Evolutionary conservation across 306 rosid species (phyloP), one percentile per base, ranked within the genome.

Genomic region (Ochetophila trinervis): DNA sequence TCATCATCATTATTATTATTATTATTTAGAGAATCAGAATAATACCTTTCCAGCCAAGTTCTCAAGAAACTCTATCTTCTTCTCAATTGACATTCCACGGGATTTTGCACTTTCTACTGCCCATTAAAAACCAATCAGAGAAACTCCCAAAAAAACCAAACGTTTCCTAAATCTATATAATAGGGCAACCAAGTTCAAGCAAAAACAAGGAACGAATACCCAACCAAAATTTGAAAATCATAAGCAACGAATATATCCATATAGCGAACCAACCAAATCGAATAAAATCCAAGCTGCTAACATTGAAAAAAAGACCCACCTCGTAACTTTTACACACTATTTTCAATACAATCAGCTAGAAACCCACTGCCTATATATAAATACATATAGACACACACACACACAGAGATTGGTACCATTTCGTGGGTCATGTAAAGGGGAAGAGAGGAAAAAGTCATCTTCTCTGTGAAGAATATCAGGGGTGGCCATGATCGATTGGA

Each of bases 41-140:
- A 14, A 24, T 74, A 88, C 96, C 87, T 83, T 77, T 79, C 97
- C 96, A 57, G 83, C 70, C 79, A 91, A 73, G 85, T 84, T 78
- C 78, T 91, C 97, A 45, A 88, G 83, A 60, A 78, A 77, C 57
- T 88, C 97, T 32, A 91, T 86, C 85, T 81, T 91, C 85, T 88
- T 91, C 82, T 91, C 96, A 73, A 91, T 67, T 58, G 97, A 86
- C 88, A 84, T 73, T 6, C 82, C 83, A 68, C 58, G 73, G 18
- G 84, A 78, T 69, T 82, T 80, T 16, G 67, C 74, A 61, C 62
- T 81, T 36, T 84, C 90, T 35, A 82, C 88, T 83, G 76, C 30
- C 40, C 72, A 74, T 57, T n/a, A 68, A 62, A 44, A 44, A 71
- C 52, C 60, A 72, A 27, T 34, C 57, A 76, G 52, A 73, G 8